Percentiles rank a stretch among this genome's conserved stretches.
These are phyloP conservation scores for Eucalyptus camaldulensis DNA, from an alignment of 345 rosid genomes.

Conservation along the genomic window DNA sequence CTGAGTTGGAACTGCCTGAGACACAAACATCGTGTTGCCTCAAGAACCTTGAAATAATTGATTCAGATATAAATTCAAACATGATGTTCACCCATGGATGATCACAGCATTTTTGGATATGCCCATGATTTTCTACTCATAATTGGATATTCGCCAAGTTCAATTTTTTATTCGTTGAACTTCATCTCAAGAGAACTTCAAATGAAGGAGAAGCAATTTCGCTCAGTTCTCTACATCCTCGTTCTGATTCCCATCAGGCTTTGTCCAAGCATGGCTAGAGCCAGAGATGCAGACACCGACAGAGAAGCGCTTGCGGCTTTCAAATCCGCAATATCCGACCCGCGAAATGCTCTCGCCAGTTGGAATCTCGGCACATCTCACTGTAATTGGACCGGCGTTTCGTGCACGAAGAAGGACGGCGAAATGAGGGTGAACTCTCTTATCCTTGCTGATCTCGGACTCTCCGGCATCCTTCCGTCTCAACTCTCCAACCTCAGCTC, in stretches of 20 bases:
- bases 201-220: not conserved
- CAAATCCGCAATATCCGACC: not conserved
- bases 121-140: not conserved
- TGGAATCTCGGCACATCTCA: not conserved
- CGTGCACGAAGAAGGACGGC: not conserved
- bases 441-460: not conserved
- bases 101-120: not conserved
- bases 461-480: not conserved
- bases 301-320: slow-evolving; percentile 5
- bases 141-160: not conserved
- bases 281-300: not conserved
- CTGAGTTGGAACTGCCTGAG: not conserved
- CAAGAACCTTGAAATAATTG: not conserved
- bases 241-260: not conserved
- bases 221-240: not conserved
- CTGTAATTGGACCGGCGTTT: not conserved
- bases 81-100: not conserved
- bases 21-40: not conserved
- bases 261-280: not conserved
- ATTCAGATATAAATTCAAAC: not conserved
- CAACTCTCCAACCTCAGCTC: slow-evolving; percentile 4
- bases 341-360: not conserved
- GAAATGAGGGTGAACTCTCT: not conserved
- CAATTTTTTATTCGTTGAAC: not conserved
- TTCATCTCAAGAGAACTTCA: not conserved